Conservation (phyloP, 345 rosid species). For the Moringa oleifera region DNA sequence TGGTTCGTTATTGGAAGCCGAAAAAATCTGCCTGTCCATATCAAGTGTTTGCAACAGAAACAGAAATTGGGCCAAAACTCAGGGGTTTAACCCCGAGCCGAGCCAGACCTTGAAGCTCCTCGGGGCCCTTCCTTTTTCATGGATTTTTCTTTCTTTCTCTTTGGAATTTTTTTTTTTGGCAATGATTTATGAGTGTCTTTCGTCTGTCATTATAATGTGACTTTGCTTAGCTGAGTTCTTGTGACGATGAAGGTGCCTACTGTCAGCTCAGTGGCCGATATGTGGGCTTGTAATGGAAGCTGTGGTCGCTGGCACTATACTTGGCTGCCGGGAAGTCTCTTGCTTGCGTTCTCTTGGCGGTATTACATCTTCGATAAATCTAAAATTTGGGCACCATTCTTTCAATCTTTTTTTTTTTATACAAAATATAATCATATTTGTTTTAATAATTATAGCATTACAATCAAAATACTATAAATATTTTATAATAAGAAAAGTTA, state of each 20-base stretch:
- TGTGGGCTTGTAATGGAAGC: constrained; percentile 29
- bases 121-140: constrained; percentile 19
- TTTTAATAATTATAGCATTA: too few species aligned
- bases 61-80: constrained; percentile 32
- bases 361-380: constrained; percentile 18
- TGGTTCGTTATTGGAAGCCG: neutral
- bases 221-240: constrained; percentile 10
- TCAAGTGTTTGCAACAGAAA: constrained; percentile 20
- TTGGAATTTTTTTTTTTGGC: too few species aligned
- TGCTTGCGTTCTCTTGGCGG: constrained; percentile 40
- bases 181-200: constrained; percentile 8
- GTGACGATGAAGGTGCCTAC: constrained; percentile 41
- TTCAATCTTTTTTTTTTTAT: too few species aligned
- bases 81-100: constrained; percentile 39
- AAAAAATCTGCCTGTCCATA: constrained; percentile 11
- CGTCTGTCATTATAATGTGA: constrained; percentile 14
- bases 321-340: constrained; percentile 38
- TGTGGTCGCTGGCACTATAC: constrained; percentile 28
- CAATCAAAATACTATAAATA: too few species aligned
- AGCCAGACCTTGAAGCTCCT: constrained; percentile 31
- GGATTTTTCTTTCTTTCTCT: neutral
- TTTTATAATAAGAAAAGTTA: too few species aligned
- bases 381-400: too few species aligned
- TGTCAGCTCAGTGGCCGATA: constrained; percentile 23
- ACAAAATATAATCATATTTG: too few species aligned